Conservation (phyloP, 2,329 filamentous ascomycete genomes). For the Trichophyton schoenleinii region DNA sequence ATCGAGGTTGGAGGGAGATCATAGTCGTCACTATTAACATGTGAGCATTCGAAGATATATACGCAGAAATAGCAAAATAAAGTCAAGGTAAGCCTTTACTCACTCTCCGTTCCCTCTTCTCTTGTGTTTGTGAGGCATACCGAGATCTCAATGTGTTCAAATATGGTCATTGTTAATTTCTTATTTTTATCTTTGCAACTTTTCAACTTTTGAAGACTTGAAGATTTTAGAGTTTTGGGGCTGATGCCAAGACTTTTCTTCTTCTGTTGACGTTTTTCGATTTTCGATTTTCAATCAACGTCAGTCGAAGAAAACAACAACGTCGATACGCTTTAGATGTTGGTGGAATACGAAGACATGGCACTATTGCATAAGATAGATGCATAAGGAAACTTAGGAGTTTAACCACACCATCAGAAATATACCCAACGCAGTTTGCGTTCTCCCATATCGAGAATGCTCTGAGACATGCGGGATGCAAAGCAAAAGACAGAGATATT, state of each 20-base stretch:
- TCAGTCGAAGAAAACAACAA: not conserved
- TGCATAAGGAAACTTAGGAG: not conserved
- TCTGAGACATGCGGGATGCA: too few species aligned
- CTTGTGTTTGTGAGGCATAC: constrained; percentile 82
- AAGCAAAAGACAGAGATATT: not conserved
- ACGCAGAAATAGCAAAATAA: constrained; percentile 10
- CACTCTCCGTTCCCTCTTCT: constrained; percentile 45
- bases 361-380: not conserved
- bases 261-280: not conserved
- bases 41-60: constrained; percentile 16
- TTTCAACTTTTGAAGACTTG: constrained; percentile 9
- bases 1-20: constrained; percentile 49
- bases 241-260: not conserved
- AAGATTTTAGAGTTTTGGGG: not conserved
- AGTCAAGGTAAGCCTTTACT: constrained; percentile 12
- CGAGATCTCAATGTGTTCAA: not conserved
- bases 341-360: not conserved
- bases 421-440: too few species aligned
- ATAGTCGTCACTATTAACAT: constrained; percentile 27
- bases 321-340: not conserved
- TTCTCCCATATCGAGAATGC: too few species aligned
- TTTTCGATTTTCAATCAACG: not conserved
- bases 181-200: not conserved
- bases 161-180: not conserved
- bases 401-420: too few species aligned